These are phyloP conservation scores for Yueomyces sinensis DNA, from an alignment of 805 yeast genomes.

Conservation along the genomic window DNA sequence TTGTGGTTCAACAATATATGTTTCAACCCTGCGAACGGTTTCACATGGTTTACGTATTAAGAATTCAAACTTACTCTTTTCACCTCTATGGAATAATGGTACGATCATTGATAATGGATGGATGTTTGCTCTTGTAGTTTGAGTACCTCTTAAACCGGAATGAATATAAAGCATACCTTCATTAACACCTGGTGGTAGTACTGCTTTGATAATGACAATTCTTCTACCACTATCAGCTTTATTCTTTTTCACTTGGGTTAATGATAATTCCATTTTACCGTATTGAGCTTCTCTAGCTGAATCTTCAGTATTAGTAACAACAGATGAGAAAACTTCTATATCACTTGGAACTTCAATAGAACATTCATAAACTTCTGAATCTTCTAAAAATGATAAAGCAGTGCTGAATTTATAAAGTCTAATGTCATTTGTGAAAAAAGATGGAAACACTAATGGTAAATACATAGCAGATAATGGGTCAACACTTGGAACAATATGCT, in stretches of 20 bases:
- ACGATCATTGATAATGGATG: conserved; percentile 64
- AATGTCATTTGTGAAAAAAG: conserved; percentile 49
- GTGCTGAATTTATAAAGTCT: conserved; percentile 59
- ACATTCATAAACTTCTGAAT: conserved; percentile 68
- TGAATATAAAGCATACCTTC: conserved; percentile 67
- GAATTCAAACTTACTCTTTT: conserved; percentile 44
- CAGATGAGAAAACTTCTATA: conserved; percentile 50
- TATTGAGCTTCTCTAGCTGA: conserved; percentile 4
- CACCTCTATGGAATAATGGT: conserved; percentile 64
- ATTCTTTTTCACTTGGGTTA: conserved; percentile 72
- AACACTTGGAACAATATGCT: conserved; percentile 76
- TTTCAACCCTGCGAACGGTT: conserved; percentile 53
- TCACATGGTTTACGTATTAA: conserved; percentile 64
- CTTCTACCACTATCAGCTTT: conserved; percentile 35
- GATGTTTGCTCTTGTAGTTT: conserved; percentile 39
- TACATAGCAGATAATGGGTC: conserved; percentile 67
- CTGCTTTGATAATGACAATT: conserved; percentile 66
- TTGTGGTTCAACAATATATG: conserved; percentile 81
- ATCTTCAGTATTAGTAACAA: conserved; percentile 37
- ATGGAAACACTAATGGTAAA: conserved; percentile 79
- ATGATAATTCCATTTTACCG: conserved; percentile 33
- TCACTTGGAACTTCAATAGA: conserved; percentile 59
- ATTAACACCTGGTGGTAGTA: conserved; percentile 53
- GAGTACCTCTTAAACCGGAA: conserved; percentile 52
- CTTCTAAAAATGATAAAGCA: conserved; percentile 58